These are phyloP conservation scores for Lipomyces sp. DNA, from an alignment of 805 yeast species.

Conservation along the genomic window DNA sequence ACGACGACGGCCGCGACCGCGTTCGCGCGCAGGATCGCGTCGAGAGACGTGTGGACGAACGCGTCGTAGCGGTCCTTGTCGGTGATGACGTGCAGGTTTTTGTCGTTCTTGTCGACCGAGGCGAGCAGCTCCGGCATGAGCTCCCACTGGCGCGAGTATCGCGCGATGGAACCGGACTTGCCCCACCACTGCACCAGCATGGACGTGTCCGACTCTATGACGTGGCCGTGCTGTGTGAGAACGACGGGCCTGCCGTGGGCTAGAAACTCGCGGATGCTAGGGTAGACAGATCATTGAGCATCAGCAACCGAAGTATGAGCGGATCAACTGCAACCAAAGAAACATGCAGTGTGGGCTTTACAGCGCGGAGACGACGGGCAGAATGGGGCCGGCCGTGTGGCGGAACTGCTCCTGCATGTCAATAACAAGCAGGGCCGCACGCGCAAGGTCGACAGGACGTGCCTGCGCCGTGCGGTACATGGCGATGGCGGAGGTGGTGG, in stretches of 20 bases:
- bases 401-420: conserved; percentile 27
- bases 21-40: conserved; percentile 2
- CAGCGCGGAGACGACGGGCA: conserved; percentile 15
- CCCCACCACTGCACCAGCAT: conserved; percentile 24
- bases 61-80: conserved; percentile 26
- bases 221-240: conserved; percentile 27
- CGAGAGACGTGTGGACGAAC: conserved; percentile 20
- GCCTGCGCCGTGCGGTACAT: conserved; percentile 12
- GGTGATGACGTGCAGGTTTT: not conserved
- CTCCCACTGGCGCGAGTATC: conserved; percentile 22
- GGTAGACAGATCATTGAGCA: not conserved
- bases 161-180: conserved; percentile 17
- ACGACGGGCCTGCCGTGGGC: conserved; percentile 10
- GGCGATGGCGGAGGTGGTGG: no score
- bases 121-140: conserved; percentile 16
- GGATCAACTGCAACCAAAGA: not conserved
- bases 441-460: conserved; percentile 6
- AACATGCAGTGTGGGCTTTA: not conserved
- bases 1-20: conserved; percentile 11
- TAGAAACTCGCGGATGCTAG: conserved; percentile 9
- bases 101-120: not conserved
- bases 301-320: not conserved
- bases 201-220: conserved; percentile 9
- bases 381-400: conserved; percentile 5
- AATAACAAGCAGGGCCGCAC: conserved; percentile 19